A percentile compares a stretch with the other conserved stretches of the same genome.
Evolutionary conservation across 2,329 filamentous ascomycete genomes (phyloP).

Genomic region (Cadophora sp.): DNA sequence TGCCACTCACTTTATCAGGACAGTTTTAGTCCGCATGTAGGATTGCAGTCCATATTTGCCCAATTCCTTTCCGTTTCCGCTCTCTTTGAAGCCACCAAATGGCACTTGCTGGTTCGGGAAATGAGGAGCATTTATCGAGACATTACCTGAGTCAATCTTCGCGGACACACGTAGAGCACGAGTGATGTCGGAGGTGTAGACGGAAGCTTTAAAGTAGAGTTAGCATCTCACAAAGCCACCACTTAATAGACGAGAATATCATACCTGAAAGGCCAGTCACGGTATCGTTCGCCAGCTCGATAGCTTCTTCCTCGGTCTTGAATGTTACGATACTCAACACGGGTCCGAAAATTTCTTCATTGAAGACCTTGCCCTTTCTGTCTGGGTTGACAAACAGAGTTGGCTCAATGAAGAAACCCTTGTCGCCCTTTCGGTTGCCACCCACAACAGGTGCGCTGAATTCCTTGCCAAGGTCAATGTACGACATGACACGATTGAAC

Average conservation of each 20-base stretch:
- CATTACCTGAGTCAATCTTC: slow-evolving; percentile 60
- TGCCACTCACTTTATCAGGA: slow-evolving; percentile 52
- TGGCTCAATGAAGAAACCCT: slow-evolving; percentile 72
- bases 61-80: slow-evolving; percentile 75
- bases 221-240: too few relatives aligned
- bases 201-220: slow-evolving; percentile 51
- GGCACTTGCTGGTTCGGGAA: slow-evolving; percentile 65
- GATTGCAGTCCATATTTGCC: slow-evolving; percentile 68
- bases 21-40: slow-evolving; percentile 71
- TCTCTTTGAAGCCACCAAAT: slow-evolving; percentile 78
- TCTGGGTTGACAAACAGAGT: slow-evolving; percentile 73
- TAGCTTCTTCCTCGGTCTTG: slow-evolving; percentile 68
- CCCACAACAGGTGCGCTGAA: slow-evolving; percentile 66
- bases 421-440: slow-evolving; percentile 65
- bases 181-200: slow-evolving; percentile 70
- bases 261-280: slow-evolving; percentile 65
- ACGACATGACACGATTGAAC: slow-evolving; percentile 70
- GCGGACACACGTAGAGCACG: slow-evolving; percentile 69
- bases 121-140: slow-evolving; percentile 59
- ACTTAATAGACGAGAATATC: too few relatives aligned
- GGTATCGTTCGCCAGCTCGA: slow-evolving; percentile 60
- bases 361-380: slow-evolving; percentile 70
- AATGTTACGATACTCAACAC: slow-evolving; percentile 72
- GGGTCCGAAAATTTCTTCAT: slow-evolving; percentile 75
- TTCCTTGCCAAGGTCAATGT: slow-evolving; percentile 66